These are phyloP conservation scores for Pelargonium exstipulatum DNA, from an alignment of 441 rosid species.

Conservation along the genomic window DNA sequence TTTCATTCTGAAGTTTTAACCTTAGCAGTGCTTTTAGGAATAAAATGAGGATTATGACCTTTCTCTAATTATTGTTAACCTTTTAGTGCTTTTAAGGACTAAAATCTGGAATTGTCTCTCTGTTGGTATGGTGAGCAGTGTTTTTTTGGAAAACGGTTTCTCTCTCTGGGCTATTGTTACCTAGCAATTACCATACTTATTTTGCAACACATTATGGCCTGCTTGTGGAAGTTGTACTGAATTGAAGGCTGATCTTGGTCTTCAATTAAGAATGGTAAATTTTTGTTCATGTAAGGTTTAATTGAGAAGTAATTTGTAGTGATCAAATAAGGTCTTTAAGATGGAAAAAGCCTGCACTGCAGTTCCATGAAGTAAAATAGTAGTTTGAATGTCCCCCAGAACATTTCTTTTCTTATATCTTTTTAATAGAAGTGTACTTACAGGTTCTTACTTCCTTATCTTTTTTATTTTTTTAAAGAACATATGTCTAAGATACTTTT, in stretches of 20 bases:
- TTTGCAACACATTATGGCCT: neutral
- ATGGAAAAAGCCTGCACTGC: neutral
- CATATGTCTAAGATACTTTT: neutral
- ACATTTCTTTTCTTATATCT: neutral
- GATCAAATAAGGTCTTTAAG: neutral
- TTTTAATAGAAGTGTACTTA: neutral
- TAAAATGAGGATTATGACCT: neutral
- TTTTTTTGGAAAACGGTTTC: neutral
- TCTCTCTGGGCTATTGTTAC: neutral
- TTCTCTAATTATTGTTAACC: neutral
- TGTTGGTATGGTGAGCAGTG: neutral
- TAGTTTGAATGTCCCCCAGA: neutral
- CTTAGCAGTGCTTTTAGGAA: neutral
- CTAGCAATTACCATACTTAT: neutral
- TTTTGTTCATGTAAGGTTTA: neutral
- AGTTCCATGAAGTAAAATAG: too few species aligned
- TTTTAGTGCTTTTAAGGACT: neutral
- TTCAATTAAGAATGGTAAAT: neutral
- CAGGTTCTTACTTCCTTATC: neutral
- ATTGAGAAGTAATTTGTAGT: neutral
- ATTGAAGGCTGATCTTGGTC: neutral
- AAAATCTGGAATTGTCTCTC: neutral
- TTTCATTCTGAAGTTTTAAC: constrained; percentile 4
- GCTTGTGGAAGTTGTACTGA: neutral
- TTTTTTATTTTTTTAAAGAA: neutral